phyloP scores from a whole-genome alignment of 345 rosid species.

The Arabidopsis arenosa region DNA sequence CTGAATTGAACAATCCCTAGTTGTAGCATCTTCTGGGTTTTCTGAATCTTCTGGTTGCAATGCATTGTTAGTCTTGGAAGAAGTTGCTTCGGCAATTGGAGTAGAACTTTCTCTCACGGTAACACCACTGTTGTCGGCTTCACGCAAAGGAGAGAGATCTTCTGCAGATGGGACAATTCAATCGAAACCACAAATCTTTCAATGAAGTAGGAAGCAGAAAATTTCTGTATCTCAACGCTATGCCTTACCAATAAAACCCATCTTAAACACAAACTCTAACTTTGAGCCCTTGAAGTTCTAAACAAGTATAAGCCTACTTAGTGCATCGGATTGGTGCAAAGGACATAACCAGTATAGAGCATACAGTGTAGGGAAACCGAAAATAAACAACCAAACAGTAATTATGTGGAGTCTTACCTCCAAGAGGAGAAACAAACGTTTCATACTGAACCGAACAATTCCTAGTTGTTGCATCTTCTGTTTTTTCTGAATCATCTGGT shows the following conservation, averaged over 20 bases:
- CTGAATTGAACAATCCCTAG: slow-evolving; percentile 45
- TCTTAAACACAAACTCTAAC: neutral
- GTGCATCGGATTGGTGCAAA: neutral
- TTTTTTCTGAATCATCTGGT: slow-evolving; percentile 34
- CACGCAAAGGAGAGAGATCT: slow-evolving; percentile 14
- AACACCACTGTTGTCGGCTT: slow-evolving; percentile 6
- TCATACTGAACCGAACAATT: slow-evolving; percentile 53
- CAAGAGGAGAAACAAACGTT: slow-evolving; percentile 58
- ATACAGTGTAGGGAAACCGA: neutral
- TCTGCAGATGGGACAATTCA: slow-evolving; percentile 32
- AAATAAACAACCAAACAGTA: neutral
- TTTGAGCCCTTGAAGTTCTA: slow-evolving; percentile 4
- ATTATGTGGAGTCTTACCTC: slow-evolving; percentile 53
- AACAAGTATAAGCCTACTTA: slow-evolving; percentile 11
- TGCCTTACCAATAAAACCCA: neutral
- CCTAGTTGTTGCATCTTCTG: slow-evolving; percentile 27
- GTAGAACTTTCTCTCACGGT: slow-evolving; percentile 36
- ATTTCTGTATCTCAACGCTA: neutral
- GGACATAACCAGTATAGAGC: slow-evolving; percentile 6
- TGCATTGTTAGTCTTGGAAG: slow-evolving; percentile 14
- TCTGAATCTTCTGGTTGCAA: slow-evolving; percentile 34
- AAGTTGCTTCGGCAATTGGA: slow-evolving; percentile 5
- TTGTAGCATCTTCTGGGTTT: slow-evolving; percentile 27
- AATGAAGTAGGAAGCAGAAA: slow-evolving; percentile 6
- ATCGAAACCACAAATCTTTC: slow-evolving; percentile 8